Evolutionary conservation across 805 yeast genomes (phyloP).

Genomic region (Ogataea polymorpha): DNA sequence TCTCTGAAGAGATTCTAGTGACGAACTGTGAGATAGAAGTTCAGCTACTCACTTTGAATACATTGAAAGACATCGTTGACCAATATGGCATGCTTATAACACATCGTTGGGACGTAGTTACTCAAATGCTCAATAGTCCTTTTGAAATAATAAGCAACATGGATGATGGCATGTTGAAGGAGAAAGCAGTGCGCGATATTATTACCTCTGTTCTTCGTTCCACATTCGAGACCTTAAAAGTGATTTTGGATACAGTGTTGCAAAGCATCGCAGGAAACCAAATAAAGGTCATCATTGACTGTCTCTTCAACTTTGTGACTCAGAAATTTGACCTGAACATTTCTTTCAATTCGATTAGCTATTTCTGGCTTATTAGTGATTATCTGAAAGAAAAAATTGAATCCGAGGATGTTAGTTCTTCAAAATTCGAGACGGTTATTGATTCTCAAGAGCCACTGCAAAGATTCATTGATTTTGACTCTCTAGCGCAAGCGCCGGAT

Average conservation of each 20-base stretch:
- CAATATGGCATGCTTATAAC: slow-evolving; percentile 63
- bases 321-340: slow-evolving; percentile 78
- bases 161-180: slow-evolving; percentile 20
- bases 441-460: slow-evolving; percentile 23
- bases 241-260: slow-evolving; percentile 82
- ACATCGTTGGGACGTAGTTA: slow-evolving; percentile 67
- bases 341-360: slow-evolving; percentile 86
- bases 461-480: slow-evolving; percentile 8
- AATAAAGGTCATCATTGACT: slow-evolving; percentile 63
- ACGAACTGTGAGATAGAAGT: slow-evolving; percentile 66
- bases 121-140: slow-evolving; percentile 58
- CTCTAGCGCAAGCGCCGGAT: slow-evolving; percentile 18
- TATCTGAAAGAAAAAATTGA: slow-evolving; percentile 44
- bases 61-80: slow-evolving; percentile 71
- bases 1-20: slow-evolving; percentile 41
- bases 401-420: not conserved
- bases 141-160: slow-evolving; percentile 41
- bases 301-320: slow-evolving; percentile 65
- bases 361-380: slow-evolving; percentile 91
- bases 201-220: slow-evolving; percentile 53
- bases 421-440: slow-evolving; percentile 15
- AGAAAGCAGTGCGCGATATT: slow-evolving; percentile 43
- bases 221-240: slow-evolving; percentile 78
- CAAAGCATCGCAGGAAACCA: slow-evolving; percentile 66
- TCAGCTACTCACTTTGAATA: slow-evolving; percentile 56